Evolutionary conservation across 2,329 filamentous ascomycete species (phyloP).

Genomic region (Bipolaris oryzae): DNA sequence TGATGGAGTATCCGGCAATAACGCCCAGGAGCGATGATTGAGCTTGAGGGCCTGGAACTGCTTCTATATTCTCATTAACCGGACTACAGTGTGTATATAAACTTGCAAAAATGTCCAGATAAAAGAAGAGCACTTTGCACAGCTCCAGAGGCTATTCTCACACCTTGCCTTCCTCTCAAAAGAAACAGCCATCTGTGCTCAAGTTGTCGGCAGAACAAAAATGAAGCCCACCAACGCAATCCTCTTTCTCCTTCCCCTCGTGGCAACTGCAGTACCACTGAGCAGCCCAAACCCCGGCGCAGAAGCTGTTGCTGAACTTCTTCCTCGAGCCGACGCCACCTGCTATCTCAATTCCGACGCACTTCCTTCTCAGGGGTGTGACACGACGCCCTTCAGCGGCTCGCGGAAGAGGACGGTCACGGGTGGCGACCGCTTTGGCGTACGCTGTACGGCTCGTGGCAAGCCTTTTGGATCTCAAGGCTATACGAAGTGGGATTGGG

Average conservation of each 20-base stretch:
- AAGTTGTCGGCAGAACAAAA: not conserved
- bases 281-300: not conserved
- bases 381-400: constrained; percentile 1
- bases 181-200: not conserved
- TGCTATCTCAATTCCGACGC: constrained; percentile 6
- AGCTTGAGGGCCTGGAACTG: not conserved
- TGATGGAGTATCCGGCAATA: not conserved
- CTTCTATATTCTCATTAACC: too few species aligned
- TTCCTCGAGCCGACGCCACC: not conserved
- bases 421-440: not conserved
- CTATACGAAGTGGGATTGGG: not conserved
- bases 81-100: not conserved
- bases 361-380: constrained; percentile 4
- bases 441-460: not conserved
- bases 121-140: not conserved
- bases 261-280: not conserved
- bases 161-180: not conserved
- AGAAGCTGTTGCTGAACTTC: not conserved
- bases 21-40: not conserved
- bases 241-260: not conserved
- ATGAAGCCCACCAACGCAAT: not conserved
- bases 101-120: too few species aligned
- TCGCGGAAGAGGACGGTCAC: not conserved
- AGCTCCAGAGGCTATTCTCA: not conserved
- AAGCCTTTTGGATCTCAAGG: not conserved